Percentiles rank a stretch among this genome's conserved stretches.
These are phyloP conservation scores for Vachellia pachyceras DNA, from an alignment of 306 rosid genomes.

Conservation along the genomic window DNA sequence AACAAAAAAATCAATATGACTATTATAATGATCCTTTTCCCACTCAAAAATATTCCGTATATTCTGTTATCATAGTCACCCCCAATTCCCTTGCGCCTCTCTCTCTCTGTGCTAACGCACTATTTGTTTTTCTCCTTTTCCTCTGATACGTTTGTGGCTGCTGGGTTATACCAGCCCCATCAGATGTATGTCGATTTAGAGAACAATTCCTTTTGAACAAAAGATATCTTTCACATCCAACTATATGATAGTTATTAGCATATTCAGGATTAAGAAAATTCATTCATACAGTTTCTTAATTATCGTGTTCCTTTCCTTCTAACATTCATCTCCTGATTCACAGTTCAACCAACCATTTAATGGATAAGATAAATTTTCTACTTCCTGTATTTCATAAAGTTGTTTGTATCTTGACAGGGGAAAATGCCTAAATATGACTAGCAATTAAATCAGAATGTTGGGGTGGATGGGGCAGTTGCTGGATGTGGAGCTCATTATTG, in stretches of 20 bases:
- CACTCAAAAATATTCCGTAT: background rate
- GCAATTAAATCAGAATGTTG: background rate
- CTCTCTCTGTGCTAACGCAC: background rate
- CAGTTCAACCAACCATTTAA: background rate
- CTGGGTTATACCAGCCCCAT: background rate
- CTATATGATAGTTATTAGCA: background rate
- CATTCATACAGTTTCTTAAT: background rate
- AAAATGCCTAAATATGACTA: background rate
- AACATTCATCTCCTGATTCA: background rate
- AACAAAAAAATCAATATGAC: too few species aligned
- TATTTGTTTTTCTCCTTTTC: background rate
- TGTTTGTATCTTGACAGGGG: background rate
- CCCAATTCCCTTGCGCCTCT: background rate
- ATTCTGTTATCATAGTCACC: background rate
- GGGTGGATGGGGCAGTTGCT: background rate
- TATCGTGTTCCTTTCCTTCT: background rate
- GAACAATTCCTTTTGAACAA: background rate
- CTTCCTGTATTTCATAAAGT: background rate
- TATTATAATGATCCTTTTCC: background rate
- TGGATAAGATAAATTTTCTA: background rate
- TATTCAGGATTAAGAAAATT: background rate
- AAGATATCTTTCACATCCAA: background rate
- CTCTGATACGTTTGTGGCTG: background rate
- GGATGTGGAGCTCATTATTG: background rate
- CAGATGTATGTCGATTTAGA: background rate